Evolutionary conservation across 257 asterid genomes (phyloP).

Genomic region (Nicotiana otophora): DNA sequence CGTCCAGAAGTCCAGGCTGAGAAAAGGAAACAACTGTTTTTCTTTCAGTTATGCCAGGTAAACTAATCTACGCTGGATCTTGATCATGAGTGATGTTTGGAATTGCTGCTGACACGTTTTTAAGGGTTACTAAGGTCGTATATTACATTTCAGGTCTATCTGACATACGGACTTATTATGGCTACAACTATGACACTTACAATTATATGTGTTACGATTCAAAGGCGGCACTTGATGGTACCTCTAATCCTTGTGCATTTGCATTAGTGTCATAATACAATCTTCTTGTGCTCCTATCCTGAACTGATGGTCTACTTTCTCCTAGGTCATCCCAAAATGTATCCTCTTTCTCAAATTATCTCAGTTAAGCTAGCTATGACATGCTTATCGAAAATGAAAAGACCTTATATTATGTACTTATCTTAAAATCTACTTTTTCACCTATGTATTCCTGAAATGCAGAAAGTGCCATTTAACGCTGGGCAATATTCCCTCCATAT

Average conservation of each 20-base stretch:
- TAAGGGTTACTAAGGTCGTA: background rate
- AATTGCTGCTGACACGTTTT: background rate
- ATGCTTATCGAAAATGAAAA: background rate
- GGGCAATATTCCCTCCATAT: background rate
- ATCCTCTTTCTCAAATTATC: background rate
- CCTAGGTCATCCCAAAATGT: background rate
- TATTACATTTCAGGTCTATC: slow-evolving; percentile 56
- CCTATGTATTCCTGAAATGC: background rate
- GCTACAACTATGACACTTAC: slow-evolving; percentile 65
- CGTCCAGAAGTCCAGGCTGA: slow-evolving; percentile 22
- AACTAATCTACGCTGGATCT: slow-evolving; percentile 3
- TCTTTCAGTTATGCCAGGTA: slow-evolving; percentile 58
- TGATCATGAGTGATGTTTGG: background rate
- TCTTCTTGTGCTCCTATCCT: background rate
- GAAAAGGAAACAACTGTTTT: slow-evolving; percentile 31
- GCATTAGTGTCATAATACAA: background rate
- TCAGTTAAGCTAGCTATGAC: background rate
- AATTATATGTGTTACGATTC: slow-evolving; percentile 72
- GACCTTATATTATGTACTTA: background rate
- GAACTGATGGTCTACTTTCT: background rate
- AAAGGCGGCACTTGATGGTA: slow-evolving; percentile 97
- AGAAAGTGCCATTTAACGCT: background rate
- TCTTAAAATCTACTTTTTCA: background rate
- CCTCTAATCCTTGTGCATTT: background rate
- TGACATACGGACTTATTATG: slow-evolving; percentile 62